Percentiles rank a stretch among this genome's conserved stretches.
Evolutionary conservation across 345 rosid species (phyloP).

Genomic region (Euphorbia pulcherrima): DNA sequence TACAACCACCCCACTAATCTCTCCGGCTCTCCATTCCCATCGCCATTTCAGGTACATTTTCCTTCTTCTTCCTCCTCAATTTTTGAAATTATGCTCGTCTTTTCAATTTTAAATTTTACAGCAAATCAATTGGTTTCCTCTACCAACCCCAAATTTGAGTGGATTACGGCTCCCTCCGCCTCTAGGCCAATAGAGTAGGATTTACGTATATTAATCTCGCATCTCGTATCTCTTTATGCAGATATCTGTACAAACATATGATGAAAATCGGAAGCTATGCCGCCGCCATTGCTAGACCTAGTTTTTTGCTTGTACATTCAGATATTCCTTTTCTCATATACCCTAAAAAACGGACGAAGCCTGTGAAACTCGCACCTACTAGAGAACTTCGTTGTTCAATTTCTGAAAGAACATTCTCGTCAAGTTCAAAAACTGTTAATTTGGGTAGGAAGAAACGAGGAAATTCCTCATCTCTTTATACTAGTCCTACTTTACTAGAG

Average conservation of each 20-base stretch:
- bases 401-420: conserved; percentile 43
- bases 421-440: conserved; percentile 33
- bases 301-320: conserved; percentile 51
- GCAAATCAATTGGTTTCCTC: too few relatives aligned
- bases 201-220: not conserved
- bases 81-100: too few relatives aligned
- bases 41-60: too few relatives aligned
- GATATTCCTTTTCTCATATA: conserved; percentile 45
- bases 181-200: too few relatives aligned
- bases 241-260: conserved; percentile 8
- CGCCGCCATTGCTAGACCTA: conserved; percentile 51
- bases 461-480: conserved; percentile 59
- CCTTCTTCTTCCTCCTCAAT: too few relatives aligned
- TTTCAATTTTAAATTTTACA: too few relatives aligned
- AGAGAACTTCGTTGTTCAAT: conserved; percentile 38
- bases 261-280: conserved; percentile 60
- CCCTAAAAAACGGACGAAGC: conserved; percentile 26
- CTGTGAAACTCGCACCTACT: conserved; percentile 25
- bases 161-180: too few relatives aligned
- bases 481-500: conserved; percentile 62
- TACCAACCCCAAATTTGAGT: too few relatives aligned
- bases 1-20: too few relatives aligned
- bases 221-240: not conserved
- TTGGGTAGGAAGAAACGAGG: conserved; percentile 37
- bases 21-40: too few relatives aligned